phyloP scores from a whole-genome alignment of 1,284 basidiomycete species.

The Cutaneotrichosporon mucoides region DNA sequence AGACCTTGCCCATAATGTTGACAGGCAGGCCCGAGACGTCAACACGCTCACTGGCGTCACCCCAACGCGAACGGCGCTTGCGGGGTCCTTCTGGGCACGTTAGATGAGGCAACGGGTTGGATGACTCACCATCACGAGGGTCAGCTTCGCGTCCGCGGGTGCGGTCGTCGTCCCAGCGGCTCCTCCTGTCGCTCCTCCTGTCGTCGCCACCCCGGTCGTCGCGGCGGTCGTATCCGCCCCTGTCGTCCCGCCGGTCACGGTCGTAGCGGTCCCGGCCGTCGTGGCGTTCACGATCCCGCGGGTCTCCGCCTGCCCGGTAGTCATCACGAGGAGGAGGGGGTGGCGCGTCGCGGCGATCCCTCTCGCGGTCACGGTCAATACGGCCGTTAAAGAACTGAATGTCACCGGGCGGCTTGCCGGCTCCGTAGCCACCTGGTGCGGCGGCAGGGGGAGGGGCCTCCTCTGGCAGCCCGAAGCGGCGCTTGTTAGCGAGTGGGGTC shows the following conservation, averaged over 20 bases:
- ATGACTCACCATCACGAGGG: conserved; percentile 31
- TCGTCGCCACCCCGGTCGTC: conserved; percentile 12
- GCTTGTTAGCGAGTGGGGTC: conserved; percentile 62
- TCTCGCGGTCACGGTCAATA: conserved; percentile 31
- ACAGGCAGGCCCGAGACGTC: conserved; percentile 87
- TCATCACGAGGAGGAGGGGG: conserved; percentile 2
- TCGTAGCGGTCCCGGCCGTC: conserved; percentile 13
- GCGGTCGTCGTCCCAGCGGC: conserved; percentile 25
- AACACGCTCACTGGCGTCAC: conserved; percentile 69
- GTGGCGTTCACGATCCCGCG: conserved; percentile 18
- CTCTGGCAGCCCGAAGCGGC: conserved; percentile 76
- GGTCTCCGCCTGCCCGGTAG: neutral
- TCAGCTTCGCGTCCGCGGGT: conserved; percentile 26
- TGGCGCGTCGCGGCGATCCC: conserved; percentile 5
- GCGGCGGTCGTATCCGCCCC: conserved; percentile 19
- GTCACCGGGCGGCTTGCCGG: conserved; percentile 25
- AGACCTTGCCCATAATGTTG: conserved; percentile 86
- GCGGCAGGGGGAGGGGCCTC: conserved; percentile 54
- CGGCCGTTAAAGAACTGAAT: conserved; percentile 47
- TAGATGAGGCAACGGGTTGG: too few relatives aligned
- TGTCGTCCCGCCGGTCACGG: conserved; percentile 20
- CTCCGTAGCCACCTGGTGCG: conserved; percentile 37
- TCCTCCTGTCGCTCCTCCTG: conserved; percentile 25
- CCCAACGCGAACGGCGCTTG: conserved; percentile 93
- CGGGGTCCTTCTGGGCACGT: conserved; percentile 61